Evolutionary conservation across 306 rosid genomes (phyloP).

Genomic region (Erythrophleum fordii): DNA sequence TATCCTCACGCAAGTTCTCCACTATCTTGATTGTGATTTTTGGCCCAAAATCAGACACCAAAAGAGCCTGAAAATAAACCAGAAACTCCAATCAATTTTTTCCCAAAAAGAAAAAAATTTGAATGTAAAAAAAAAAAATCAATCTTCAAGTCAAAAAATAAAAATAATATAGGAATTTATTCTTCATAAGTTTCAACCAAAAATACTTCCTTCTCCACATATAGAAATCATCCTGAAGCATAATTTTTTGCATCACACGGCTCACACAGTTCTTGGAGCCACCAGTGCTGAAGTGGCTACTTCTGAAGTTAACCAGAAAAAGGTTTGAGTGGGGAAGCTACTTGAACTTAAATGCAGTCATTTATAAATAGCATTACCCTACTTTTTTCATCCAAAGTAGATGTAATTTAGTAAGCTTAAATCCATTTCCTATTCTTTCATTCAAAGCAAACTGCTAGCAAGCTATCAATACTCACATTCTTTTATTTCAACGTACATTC

Average conservation of each 20-base stretch:
- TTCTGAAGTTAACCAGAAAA: not conserved
- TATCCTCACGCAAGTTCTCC: constrained; percentile 84
- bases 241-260: not conserved
- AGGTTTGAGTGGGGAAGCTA: not conserved
- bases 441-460: not conserved
- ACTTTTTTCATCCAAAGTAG: not conserved
- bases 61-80: constrained; percentile 60
- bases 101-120: too few relatives aligned
- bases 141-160: not conserved
- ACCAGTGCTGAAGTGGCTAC: not conserved
- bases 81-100: not conserved
- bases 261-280: not conserved
- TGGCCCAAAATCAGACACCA: constrained; percentile 93
- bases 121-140: not conserved
- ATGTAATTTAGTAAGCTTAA: not conserved
- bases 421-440: not conserved
- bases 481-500: not conserved
- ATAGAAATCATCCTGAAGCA: not conserved
- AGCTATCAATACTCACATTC: not conserved
- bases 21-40: constrained; percentile 85
- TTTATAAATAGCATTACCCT: not conserved
- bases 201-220: not conserved
- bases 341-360: not conserved
- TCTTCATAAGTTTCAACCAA: not conserved
- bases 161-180: not conserved